phyloP scores from a whole-genome alignment of 2,329 filamentous ascomycete genomes.

The Calonectria multiphialidica region DNA sequence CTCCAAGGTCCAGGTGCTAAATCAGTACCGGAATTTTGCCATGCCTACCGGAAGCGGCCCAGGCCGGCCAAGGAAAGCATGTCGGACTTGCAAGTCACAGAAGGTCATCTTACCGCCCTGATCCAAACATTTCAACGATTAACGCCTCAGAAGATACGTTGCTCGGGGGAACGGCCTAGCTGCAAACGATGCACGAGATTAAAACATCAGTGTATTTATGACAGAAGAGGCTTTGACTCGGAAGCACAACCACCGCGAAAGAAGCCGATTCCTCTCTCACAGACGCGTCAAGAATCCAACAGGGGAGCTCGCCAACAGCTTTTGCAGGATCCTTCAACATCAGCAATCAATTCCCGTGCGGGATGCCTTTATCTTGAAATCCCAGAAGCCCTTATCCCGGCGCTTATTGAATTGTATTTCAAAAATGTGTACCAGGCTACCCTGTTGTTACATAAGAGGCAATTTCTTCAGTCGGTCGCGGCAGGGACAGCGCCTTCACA shows the following conservation, averaged over 20 bases:
- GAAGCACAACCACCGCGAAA: not conserved
- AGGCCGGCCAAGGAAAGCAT: conserved; percentile 32
- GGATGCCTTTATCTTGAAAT: not conserved
- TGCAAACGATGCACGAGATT: conserved; percentile 32
- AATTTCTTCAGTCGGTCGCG: not conserved
- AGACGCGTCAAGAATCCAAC: not conserved
- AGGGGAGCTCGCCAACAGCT: no score
- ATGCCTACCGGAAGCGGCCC: not conserved
- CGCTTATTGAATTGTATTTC: conserved; percentile 27
- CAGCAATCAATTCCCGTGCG: not conserved
- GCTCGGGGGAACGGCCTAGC: conserved; percentile 30
- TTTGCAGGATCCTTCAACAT: no score
- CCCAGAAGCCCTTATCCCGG: not conserved
- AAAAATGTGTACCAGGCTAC: conserved; percentile 31
- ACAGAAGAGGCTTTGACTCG: not conserved
- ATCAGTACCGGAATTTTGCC: not conserved
- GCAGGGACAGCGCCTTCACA: not conserved
- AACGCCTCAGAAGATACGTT: conserved; percentile 28
- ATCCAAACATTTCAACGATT: not conserved
- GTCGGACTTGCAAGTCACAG: conserved; percentile 30
- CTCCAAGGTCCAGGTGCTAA: no score
- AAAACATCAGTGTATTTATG: conserved; percentile 12
- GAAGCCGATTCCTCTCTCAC: not conserved
- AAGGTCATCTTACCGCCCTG: conserved; percentile 12
- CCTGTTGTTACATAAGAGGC: conserved; percentile 18